Percentiles rank a stretch among this genome's conserved stretches.
Evolutionary conservation across 139 green algal genomes (phyloP).

Genomic region (Chloropicon primus): DNA sequence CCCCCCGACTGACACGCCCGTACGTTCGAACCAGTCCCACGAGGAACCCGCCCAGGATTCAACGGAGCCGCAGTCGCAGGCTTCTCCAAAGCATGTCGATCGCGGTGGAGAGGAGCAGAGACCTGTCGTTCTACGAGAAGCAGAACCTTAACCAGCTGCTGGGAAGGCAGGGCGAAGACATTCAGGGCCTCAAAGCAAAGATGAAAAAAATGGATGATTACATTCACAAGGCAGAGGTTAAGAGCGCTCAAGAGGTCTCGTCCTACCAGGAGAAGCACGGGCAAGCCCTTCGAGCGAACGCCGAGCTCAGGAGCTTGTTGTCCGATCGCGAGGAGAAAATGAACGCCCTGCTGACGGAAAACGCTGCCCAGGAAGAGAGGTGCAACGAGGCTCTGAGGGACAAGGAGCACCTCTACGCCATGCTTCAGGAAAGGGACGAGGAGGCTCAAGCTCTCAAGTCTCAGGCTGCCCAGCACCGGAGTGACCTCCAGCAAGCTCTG

Average conservation of each 20-base stretch:
- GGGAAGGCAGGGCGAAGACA: background rate
- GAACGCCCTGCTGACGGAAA: background rate
- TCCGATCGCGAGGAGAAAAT: too few relatives aligned
- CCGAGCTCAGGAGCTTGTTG: background rate
- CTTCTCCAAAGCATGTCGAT: background rate
- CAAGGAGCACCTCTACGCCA: too few relatives aligned
- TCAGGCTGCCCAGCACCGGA: too few relatives aligned
- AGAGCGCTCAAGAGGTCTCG: too few relatives aligned
- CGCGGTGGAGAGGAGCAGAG: background rate
- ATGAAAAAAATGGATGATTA: background rate
- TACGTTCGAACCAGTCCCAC: background rate
- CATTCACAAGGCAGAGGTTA: background rate
- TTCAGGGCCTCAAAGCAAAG: background rate
- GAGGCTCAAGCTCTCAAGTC: too few relatives aligned
- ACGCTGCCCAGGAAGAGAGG: background rate
- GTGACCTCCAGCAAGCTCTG: too few relatives aligned
- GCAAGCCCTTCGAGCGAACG: too few relatives aligned
- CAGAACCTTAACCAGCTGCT: background rate
- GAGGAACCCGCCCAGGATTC: background rate
- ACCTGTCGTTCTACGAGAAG: background rate
- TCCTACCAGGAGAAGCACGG: too few relatives aligned
- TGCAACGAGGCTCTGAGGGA: too few relatives aligned
- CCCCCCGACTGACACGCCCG: too few relatives aligned
- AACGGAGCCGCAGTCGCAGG: background rate
- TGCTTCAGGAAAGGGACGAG: too few relatives aligned